These are phyloP conservation scores for Ceratobasidium sp. DNA, from an alignment of 1,284 basidiomycete genomes.

Conservation along the genomic window DNA sequence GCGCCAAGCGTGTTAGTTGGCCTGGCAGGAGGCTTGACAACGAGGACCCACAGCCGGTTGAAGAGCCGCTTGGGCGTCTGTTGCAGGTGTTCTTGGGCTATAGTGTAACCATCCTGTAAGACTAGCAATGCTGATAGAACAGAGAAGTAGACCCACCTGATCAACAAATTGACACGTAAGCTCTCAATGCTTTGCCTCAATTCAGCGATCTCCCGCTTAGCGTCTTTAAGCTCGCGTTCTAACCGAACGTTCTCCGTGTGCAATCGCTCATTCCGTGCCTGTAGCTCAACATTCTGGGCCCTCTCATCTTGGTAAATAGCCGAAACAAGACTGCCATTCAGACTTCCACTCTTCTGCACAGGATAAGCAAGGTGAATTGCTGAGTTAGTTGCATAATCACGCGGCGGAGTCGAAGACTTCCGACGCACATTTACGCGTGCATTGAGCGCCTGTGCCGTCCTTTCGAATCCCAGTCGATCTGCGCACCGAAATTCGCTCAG, in stretches of 20 bases:
- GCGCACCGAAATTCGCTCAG: constrained; percentile 43
- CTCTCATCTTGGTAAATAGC: constrained; percentile 39
- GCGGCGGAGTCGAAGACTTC: background rate
- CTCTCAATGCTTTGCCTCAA: constrained; percentile 40
- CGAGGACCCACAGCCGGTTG: constrained; percentile 23
- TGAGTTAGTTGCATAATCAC: constrained; percentile 11
- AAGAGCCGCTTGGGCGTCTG: constrained; percentile 16
- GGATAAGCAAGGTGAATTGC: background rate
- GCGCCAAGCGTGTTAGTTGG: background rate
- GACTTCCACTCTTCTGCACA: constrained; percentile 23
- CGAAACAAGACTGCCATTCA: background rate
- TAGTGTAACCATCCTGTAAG: background rate
- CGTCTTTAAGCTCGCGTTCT: constrained; percentile 39
- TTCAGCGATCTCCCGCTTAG: constrained; percentile 34
- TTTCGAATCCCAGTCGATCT: constrained; percentile 42
- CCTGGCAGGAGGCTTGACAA: background rate
- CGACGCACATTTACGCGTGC: constrained; percentile 30
- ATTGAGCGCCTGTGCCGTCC: constrained; percentile 43
- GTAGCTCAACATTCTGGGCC: constrained; percentile 31
- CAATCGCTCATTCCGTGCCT: constrained; percentile 30
- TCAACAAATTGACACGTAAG: constrained; percentile 35
- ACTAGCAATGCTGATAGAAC: background rate
- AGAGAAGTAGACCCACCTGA: constrained; percentile 13
- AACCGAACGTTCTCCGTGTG: constrained; percentile 31
- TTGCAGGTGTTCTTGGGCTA: constrained; percentile 10